Percentiles rank a stretch among this genome's conserved stretches.
Conservation (phyloP, 1,284 basidiomycete species). For the Blastosporella zonata region DNA sequence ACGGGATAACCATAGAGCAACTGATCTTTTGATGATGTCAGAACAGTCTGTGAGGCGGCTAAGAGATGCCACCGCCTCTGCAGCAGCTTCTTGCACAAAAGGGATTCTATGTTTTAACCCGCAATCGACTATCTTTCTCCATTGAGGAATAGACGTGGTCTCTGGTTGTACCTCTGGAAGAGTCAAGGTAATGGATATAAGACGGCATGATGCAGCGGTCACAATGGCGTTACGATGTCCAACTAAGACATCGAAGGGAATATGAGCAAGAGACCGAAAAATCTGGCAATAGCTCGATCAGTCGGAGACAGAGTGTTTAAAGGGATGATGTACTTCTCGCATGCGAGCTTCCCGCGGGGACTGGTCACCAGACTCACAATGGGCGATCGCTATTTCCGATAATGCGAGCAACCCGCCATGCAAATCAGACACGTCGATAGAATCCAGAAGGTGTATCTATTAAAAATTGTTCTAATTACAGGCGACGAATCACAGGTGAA, state of each 20-base stretch:
- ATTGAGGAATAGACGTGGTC: conserved; percentile 46
- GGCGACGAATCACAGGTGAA: conserved; percentile 5
- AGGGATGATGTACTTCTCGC: conserved; percentile 27
- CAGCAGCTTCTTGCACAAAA: conserved; percentile 73
- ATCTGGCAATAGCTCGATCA: conserved; percentile 37
- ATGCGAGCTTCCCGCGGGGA: conserved; percentile 23
- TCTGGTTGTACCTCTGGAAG: conserved; percentile 46
- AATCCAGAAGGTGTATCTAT: conserved; percentile 59
- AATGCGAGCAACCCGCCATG: conserved; percentile 84
- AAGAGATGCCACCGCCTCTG: conserved; percentile 59
- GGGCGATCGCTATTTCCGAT: conserved; percentile 63
- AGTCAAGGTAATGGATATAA: conserved; percentile 70
- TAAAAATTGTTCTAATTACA: conserved; percentile 8
- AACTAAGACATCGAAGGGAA: conserved; percentile 59
- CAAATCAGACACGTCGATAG: conserved; percentile 68
- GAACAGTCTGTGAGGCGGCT: conserved; percentile 69
- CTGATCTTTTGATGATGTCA: conserved; percentile 67
- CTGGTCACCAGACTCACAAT: conserved; percentile 31
- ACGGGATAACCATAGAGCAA: conserved; percentile 22
- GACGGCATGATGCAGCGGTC: conserved; percentile 68
- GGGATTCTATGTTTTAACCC: conserved; percentile 69
- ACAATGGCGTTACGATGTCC: conserved; percentile 74
- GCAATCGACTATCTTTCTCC: conserved; percentile 69
- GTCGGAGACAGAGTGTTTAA: neutral
- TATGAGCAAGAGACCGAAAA: conserved; percentile 51